A percentile compares a stretch with the other conserved stretches of the same genome.
phyloP scores from a whole-genome alignment of 2,329 filamentous ascomycete species.

The Thermoascus crustaceus region DNA sequence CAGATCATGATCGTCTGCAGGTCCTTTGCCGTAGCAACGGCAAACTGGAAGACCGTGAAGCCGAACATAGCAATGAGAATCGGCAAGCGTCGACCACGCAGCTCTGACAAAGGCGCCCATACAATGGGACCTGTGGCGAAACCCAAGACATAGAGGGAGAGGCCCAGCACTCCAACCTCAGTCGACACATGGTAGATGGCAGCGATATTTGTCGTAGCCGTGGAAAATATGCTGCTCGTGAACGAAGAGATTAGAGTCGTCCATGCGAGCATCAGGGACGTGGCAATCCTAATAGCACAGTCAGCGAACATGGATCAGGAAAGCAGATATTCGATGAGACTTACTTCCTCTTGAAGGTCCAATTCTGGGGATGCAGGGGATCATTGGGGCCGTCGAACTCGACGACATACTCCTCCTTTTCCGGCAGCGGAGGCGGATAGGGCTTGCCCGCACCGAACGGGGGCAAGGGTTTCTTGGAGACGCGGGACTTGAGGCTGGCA shows the following conservation, averaged over 20 bases:
- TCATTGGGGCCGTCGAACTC: slow-evolving; percentile 78
- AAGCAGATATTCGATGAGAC: slow-evolving; percentile 17
- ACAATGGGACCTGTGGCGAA: slow-evolving; percentile 42
- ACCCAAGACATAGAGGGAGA: slow-evolving; percentile 38
- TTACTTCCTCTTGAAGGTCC: slow-evolving; percentile 69
- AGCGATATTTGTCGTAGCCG: slow-evolving; percentile 53
- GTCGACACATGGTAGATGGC: slow-evolving; percentile 49
- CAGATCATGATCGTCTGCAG: slow-evolving; percentile 46
- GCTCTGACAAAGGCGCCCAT: slow-evolving; percentile 48
- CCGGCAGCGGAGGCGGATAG: slow-evolving; percentile 48
- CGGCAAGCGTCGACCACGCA: slow-evolving; percentile 42
- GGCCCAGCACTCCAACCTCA: slow-evolving; percentile 33
- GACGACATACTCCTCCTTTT: slow-evolving; percentile 53
- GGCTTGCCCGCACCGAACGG: slow-evolving; percentile 48
- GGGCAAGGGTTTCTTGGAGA: slow-evolving; percentile 27
- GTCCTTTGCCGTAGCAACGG: slow-evolving; percentile 43
- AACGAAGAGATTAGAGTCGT: slow-evolving; percentile 49
- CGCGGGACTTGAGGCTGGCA: slow-evolving; percentile 20
- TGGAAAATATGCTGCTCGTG: slow-evolving; percentile 60
- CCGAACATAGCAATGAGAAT: slow-evolving; percentile 44
- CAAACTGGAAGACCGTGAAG: slow-evolving; percentile 44
- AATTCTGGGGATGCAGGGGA: slow-evolving; percentile 80
- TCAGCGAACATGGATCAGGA: slow-evolving; percentile 6
- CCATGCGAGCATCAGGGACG: slow-evolving; percentile 30
- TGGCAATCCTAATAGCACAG: slow-evolving; percentile 13